Evolutionary conservation across 2,329 filamentous ascomycete species (phyloP), one percentile per base, ranked within the genome.

Genomic region (Curvularia hawaiiensis): DNA sequence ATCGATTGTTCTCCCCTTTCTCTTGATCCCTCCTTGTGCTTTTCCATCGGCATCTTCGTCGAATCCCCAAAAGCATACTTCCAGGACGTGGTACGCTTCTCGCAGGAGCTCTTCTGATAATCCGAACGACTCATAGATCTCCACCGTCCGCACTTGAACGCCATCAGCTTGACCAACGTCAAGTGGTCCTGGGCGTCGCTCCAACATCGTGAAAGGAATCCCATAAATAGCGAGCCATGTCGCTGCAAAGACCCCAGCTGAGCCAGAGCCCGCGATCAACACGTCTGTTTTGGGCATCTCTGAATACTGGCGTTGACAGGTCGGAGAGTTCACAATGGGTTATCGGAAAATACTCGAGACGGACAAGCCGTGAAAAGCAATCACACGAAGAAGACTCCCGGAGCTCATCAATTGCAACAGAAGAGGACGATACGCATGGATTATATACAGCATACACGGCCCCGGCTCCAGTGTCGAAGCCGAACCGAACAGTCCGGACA

Each of bases 61-160:
- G 56, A 55, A 73, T 7, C 61, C 67, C 79, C 80, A 82, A 60
- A 82, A 81, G 9, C 78, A 78, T 18, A 89, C 85, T 75, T 89
- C 88, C 3, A 88, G 78, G 70, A 90, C 84, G 65, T 87, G 86
- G 66, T 88, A 88, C 2, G 84, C 81, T 64, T 90, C 88, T 22
- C 85, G 84, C 78, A 87, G 84, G 3, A 84, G 80, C 9, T 83
- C 79, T 58, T 90, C 84, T 1, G 80, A 85, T 43, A 92, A 81
- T 1, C 85, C 88, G 60, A 92, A 88, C 7, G 84, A 86, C 64
- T 92, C 87, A 54, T 91, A 85, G n/a, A 91, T 89, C 72, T 92
- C 87, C 2, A 90, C 78, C 0, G 86, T 90, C 1, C 88, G 85
- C 61, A 83, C 85, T 74, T 90, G 86, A 2, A 89, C 77, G 1